A percentile compares a stretch with the other conserved stretches of the same genome.
Evolutionary conservation across 495 filamentous ascomycete genomes (phyloP).

Genomic region (Wilcoxina mikolae): DNA sequence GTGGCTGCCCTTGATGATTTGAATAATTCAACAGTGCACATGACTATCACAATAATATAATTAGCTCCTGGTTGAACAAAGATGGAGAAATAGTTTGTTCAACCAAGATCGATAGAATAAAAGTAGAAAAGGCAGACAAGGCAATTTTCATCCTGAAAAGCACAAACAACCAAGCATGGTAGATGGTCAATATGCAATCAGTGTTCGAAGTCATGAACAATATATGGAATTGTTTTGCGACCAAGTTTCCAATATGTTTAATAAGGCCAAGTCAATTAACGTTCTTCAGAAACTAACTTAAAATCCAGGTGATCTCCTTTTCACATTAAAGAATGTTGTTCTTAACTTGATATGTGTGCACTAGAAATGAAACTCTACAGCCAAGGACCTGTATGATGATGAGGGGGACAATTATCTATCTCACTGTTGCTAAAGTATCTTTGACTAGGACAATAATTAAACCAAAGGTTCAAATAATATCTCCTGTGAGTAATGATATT

Average conservation of each 20-base stretch:
- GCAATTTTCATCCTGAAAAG: not conserved
- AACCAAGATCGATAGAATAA: not conserved
- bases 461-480: not conserved
- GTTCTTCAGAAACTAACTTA: not conserved
- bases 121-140: not conserved
- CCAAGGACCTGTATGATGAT: not conserved
- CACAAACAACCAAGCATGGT: not conserved
- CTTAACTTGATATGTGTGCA: not conserved
- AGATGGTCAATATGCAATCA: not conserved
- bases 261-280: not conserved
- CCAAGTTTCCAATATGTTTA: not conserved
- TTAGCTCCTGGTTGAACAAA: not conserved
- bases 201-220: not conserved
- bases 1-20: not conserved
- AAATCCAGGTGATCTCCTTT: not conserved
- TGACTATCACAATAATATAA: not conserved
- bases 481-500: not conserved
- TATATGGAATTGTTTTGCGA: not conserved
- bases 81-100: not conserved
- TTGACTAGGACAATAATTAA: not conserved
- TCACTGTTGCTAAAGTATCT: too few species aligned
- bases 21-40: not conserved
- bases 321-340: not conserved
- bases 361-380: not conserved
- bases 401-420: too few species aligned